Percentiles rank a stretch among this genome's conserved stretches.
These are phyloP conservation scores for Apiospora phragmitis DNA, from an alignment of 2,329 filamentous ascomycete species.

Conservation along the genomic window DNA sequence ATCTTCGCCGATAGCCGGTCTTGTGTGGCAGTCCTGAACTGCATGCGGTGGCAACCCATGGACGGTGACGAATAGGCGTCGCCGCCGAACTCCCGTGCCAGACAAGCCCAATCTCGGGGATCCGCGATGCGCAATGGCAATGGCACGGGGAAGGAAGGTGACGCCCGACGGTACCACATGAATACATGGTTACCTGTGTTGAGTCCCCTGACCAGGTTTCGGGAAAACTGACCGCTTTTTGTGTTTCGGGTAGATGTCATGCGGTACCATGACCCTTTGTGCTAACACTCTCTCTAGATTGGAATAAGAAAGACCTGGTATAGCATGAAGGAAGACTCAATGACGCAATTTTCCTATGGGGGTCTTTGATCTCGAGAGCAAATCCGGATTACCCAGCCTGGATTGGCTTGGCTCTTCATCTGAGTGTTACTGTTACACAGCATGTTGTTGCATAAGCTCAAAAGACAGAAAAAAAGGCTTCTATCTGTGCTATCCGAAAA, in stretches of 20 bases:
- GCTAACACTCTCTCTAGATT: background rate
- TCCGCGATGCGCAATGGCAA: background rate
- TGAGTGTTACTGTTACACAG: background rate
- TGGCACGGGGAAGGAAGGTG: background rate
- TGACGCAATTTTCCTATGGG: background rate
- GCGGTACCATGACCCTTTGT: background rate
- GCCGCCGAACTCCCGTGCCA: background rate
- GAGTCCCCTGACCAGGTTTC: background rate
- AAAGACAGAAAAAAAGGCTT: background rate
- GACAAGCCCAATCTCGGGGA: background rate
- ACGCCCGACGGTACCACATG: background rate
- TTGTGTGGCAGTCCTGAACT: background rate
- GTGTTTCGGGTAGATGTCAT: background rate
- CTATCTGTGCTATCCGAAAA: background rate
- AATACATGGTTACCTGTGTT: background rate
- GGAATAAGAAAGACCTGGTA: background rate
- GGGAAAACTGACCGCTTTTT: background rate
- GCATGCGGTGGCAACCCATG: background rate
- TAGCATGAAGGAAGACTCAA: background rate
- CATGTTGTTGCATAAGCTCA: background rate
- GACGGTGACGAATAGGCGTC: background rate
- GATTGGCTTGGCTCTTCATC: background rate
- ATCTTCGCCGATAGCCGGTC: background rate
- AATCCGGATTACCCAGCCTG: background rate
- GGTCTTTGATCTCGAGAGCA: background rate